Percentiles rank a stretch among this genome's conserved stretches.
Conservation (phyloP, 306 rosid species). For the Calophaca sinica region DNA sequence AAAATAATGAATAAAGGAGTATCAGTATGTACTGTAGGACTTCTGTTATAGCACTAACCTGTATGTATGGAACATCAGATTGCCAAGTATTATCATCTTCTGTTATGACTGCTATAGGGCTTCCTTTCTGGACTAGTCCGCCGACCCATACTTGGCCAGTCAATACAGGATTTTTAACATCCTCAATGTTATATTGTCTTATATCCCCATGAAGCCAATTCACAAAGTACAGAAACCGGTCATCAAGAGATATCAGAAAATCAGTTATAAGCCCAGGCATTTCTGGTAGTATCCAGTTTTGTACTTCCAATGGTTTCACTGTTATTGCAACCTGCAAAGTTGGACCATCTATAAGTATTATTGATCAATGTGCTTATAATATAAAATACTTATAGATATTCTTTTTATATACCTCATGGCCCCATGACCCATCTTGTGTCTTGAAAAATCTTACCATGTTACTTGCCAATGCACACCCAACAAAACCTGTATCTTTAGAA, state of each 20-base stretch:
- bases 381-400: too few species aligned
- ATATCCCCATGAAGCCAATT: conserved; percentile 97
- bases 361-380: too few species aligned
- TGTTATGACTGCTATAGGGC: conserved; percentile 61
- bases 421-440: too few species aligned
- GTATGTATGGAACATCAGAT: conserved; percentile 73
- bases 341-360: too few species aligned
- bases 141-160: conserved; percentile 89
- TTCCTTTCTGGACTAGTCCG: conserved; percentile 76
- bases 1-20: too few species aligned
- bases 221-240: conserved; percentile 75
- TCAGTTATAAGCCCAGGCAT: conserved; percentile 92
- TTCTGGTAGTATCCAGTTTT: conserved; percentile 89
- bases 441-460: too few species aligned
- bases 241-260: conserved; percentile 83
- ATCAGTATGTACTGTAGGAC: too few species aligned
- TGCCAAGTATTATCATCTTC: conserved; percentile 81
- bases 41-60: too few species aligned
- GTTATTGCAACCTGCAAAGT: conserved; percentile 63
- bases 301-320: conserved; percentile 76
- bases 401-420: too few species aligned
- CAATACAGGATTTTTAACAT: conserved; percentile 63
- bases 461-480: too few species aligned
- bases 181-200: conserved; percentile 82
- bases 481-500: too few species aligned